A percentile compares a stretch with the other conserved stretches of the same genome.
These are phyloP conservation scores for Umbelopsis isabellina DNA, from an alignment of 192 early-diverging fungal species.

Conservation along the genomic window DNA sequence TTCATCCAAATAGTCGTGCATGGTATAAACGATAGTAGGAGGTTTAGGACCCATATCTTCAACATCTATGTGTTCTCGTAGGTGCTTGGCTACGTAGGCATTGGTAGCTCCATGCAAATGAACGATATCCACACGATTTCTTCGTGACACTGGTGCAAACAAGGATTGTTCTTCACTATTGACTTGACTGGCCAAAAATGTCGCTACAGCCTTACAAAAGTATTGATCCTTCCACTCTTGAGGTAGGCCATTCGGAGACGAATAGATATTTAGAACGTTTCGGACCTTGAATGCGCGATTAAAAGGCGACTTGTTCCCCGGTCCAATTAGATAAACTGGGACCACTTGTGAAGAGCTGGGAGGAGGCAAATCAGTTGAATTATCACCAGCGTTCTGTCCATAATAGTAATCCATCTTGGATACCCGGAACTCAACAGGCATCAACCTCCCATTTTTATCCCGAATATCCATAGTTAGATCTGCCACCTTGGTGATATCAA, in stretches of 20 bases:
- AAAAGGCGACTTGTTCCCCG: slow-evolving; percentile 46
- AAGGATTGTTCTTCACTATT: slow-evolving; percentile 50
- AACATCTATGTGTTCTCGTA: slow-evolving; percentile 31
- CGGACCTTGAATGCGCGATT: slow-evolving; percentile 46
- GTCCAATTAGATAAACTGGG: slow-evolving; percentile 55
- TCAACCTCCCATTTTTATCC: slow-evolving; percentile 36
- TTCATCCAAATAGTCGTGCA: slow-evolving; percentile 65
- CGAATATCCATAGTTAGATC: slow-evolving; percentile 43
- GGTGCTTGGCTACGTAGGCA: slow-evolving; percentile 50
- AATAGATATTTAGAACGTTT: slow-evolving; percentile 48
- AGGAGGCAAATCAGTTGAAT: not conserved
- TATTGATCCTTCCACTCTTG: slow-evolving; percentile 62
- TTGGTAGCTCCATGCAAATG: slow-evolving; percentile 63
- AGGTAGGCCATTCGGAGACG: slow-evolving; percentile 48
- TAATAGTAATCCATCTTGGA: slow-evolving; percentile 37
- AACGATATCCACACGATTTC: slow-evolving; percentile 50
- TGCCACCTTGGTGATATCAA: slow-evolving; percentile 25
- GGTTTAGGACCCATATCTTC: slow-evolving; percentile 41
- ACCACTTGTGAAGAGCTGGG: slow-evolving; percentile 28
- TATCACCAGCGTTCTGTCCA: slow-evolving; percentile 11
- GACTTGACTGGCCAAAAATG: slow-evolving; percentile 46
- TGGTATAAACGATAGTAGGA: slow-evolving; percentile 56
- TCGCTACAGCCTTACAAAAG: slow-evolving; percentile 56
- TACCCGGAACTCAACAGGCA: slow-evolving; percentile 42
- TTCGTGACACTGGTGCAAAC: slow-evolving; percentile 37